phyloP scores from a whole-genome alignment of 73 alveolate genomes.

The Paraurostyla sp. region DNA sequence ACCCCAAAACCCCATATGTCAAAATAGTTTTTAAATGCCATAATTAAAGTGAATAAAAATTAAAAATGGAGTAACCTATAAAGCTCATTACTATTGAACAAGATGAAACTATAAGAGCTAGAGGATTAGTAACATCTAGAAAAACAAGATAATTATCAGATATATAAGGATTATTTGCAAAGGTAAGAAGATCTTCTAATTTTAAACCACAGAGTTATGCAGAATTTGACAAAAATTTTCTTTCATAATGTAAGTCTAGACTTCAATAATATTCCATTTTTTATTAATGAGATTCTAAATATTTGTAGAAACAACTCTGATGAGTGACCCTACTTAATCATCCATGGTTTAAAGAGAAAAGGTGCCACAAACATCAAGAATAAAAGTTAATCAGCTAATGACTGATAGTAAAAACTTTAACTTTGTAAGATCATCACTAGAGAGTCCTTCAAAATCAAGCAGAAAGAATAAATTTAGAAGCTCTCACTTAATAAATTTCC shows the following conservation, averaged over 20 bases:
- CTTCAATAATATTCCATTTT: neutral
- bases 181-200: slow-evolving; percentile 5
- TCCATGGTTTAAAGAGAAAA: neutral
- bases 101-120: too few species aligned
- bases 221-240: neutral
- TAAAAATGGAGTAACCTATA: too few species aligned
- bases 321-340: neutral
- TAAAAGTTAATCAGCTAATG: neutral
- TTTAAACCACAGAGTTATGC: neutral
- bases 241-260: slow-evolving; percentile 6
- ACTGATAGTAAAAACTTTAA: neutral
- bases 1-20: too few species aligned
- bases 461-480: neutral
- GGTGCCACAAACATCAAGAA: neutral
- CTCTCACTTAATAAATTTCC: neutral
- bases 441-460: neutral
- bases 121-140: neutral
- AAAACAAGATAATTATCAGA: neutral
- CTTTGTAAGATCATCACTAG: neutral
- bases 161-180: neutral
- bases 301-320: too few species aligned
- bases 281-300: too few species aligned
- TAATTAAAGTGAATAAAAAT: too few species aligned
- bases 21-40: too few species aligned
- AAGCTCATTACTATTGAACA: too few species aligned